Conservation (phyloP, 495 filamentous ascomycete genomes). For the Aspergillus bertholletiae region DNA sequence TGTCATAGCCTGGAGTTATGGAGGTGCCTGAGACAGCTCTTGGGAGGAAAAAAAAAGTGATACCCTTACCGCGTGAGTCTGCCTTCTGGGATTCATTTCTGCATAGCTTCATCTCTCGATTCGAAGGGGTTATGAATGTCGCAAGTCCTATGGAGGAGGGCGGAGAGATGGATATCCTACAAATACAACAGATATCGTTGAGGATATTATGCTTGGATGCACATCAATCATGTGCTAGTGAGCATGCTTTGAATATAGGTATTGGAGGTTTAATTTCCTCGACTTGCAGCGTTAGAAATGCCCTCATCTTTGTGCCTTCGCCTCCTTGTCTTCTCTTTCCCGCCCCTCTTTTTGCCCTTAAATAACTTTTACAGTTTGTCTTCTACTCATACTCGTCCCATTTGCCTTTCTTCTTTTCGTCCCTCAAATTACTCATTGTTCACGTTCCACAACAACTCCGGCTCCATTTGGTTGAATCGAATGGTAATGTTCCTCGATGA, state of each 20-base stretch:
- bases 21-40: slow-evolving; percentile 47
- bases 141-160: slow-evolving; percentile 21
- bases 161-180: slow-evolving; percentile 20
- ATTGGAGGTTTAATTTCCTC: slow-evolving; percentile 25
- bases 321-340: slow-evolving; percentile 12
- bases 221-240: slow-evolving; percentile 20
- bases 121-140: slow-evolving; percentile 29
- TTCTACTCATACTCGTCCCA: neutral
- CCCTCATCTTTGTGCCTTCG: slow-evolving; percentile 21
- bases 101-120: slow-evolving; percentile 37
- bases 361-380: too few species aligned
- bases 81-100: slow-evolving; percentile 40
- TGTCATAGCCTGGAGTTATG: slow-evolving; percentile 43
- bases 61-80: slow-evolving; percentile 50
- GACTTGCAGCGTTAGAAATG: slow-evolving; percentile 42
- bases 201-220: slow-evolving; percentile 29
- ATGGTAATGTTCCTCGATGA: slow-evolving; percentile 12
- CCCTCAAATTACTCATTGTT: slow-evolving; percentile 5
- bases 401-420: slow-evolving; percentile 15
- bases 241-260: slow-evolving; percentile 29
- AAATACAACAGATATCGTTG: slow-evolving; percentile 33
- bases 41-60: slow-evolving; percentile 46
- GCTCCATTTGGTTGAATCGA: slow-evolving; percentile 9
- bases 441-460: slow-evolving; percentile 15
- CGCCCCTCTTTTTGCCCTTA: neutral